phyloP scores from a whole-genome alignment of 2,329 filamentous ascomycete genomes.

The Incumbomyces delicatus region DNA sequence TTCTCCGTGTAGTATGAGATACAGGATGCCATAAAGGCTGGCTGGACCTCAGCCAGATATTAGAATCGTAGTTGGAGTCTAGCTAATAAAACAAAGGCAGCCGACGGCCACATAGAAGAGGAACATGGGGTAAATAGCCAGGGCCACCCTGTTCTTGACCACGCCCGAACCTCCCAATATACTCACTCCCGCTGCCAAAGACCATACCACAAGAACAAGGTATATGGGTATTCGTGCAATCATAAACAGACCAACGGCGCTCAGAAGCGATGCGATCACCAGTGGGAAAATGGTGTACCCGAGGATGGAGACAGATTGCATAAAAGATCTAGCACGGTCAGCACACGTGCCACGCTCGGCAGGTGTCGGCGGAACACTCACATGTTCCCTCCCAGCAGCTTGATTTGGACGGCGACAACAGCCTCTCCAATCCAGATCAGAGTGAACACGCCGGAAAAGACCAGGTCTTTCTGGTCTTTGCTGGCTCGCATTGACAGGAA shows the following conservation, averaged over 20 bases:
- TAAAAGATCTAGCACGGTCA: constrained; percentile 64
- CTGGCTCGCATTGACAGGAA: constrained; percentile 76
- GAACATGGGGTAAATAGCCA: constrained; percentile 89
- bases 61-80: constrained; percentile 21
- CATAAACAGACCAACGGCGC: constrained; percentile 66
- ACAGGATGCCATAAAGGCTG: too few species aligned
- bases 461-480: constrained; percentile 69
- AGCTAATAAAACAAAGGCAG: constrained; percentile 96
- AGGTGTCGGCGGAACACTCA: constrained; percentile 41
- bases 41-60: too few species aligned
- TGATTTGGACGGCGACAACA: constrained; percentile 95
- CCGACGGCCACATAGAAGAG: constrained; percentile 91
- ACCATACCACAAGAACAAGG: constrained; percentile 79
- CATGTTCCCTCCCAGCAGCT: constrained; percentile 93
- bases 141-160: constrained; percentile 82
- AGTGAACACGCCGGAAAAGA: constrained; percentile 94
- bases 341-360: background rate
- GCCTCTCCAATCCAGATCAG: constrained; percentile 96
- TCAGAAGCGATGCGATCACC: constrained; percentile 83
- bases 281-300: constrained; percentile 96
- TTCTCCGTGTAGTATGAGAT: too few species aligned
- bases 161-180: constrained; percentile 93
- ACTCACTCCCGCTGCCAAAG: constrained; percentile 86
- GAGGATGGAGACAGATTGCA: constrained; percentile 95
- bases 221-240: constrained; percentile 87